phyloP scores from a whole-genome alignment of 169 alveolate genomes.

The Eimeria tenella region DNA sequence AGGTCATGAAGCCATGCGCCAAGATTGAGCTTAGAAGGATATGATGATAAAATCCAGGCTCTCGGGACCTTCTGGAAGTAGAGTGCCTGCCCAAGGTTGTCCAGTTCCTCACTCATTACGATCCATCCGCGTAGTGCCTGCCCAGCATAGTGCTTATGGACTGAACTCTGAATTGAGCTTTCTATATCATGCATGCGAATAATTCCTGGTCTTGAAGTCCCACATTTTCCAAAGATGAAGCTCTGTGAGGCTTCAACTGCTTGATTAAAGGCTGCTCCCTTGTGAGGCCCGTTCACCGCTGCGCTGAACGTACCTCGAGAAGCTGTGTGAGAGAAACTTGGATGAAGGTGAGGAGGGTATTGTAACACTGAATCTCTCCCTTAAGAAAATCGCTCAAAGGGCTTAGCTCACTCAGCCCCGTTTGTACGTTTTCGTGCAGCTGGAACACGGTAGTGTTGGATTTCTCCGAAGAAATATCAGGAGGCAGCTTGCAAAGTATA shows the following conservation, averaged over 20 bases:
- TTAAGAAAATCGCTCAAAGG: slow-evolving; percentile 64
- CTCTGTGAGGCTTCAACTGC: no score
- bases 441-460: not conserved
- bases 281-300: not conserved
- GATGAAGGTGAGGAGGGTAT: slow-evolving; percentile 51
- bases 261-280: no score
- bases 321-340: slow-evolving; percentile 58
- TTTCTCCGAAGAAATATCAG: not conserved
- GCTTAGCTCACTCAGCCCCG: slow-evolving; percentile 31
- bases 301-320: slow-evolving; percentile 49
- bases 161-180: not conserved
- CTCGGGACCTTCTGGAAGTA: slow-evolving; percentile 66
- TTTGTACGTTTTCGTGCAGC: not conserved
- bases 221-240: no score
- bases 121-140: slow-evolving; percentile 69
- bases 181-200: no score
- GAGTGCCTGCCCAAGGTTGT: slow-evolving; percentile 31
- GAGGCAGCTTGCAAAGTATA: slow-evolving; percentile 52
- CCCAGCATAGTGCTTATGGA: not conserved
- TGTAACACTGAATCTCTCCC: slow-evolving; percentile 48
- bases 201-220: no score
- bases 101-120: slow-evolving; percentile 66
- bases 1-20: slow-evolving; percentile 66
- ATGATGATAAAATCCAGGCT: slow-evolving; percentile 52
- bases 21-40: slow-evolving; percentile 63